Conservation (phyloP, 139 green algal genomes). For the Auxenochlorella protothecoides region DNA sequence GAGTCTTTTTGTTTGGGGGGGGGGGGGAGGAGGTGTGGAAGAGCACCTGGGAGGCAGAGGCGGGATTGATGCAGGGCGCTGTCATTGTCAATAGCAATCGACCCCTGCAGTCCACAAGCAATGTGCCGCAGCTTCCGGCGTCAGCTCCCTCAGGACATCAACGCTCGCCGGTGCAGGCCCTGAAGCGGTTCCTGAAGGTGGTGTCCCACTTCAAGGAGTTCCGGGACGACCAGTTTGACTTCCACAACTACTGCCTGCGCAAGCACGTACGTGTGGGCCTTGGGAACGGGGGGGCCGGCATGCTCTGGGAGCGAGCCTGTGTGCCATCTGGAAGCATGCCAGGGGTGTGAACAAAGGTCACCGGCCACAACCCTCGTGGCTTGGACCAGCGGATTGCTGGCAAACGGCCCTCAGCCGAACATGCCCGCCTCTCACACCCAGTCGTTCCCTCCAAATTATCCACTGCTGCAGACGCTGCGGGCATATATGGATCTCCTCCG, state of each 20-base stretch:
- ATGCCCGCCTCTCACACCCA: background rate
- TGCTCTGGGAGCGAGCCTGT: too few relatives aligned
- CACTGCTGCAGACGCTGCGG: constrained; percentile 65
- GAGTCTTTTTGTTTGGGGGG: too few relatives aligned
- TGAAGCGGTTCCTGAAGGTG: constrained; percentile 78
- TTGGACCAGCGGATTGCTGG: too few relatives aligned
- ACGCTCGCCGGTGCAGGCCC: constrained; percentile 34
- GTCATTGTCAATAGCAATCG: too few relatives aligned
- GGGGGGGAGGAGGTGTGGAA: too few relatives aligned
- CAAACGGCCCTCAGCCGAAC: background rate
- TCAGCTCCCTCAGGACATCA: background rate
- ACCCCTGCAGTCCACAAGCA: too few relatives aligned
- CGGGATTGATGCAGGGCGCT: too few relatives aligned
- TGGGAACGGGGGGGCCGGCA: background rate
- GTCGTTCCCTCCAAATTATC: background rate
- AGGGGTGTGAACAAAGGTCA: too few relatives aligned
- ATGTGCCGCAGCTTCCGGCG: too few relatives aligned
- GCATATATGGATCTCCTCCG: constrained; percentile 82
- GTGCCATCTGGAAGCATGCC: too few relatives aligned
- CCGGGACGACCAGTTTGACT: constrained; percentile 97
- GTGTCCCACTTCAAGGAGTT: constrained; percentile 81
- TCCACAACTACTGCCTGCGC: constrained; percentile 94
- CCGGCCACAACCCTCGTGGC: too few relatives aligned
- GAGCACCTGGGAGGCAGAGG: too few relatives aligned
- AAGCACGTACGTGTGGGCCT: constrained; percentile 47